Conservation (phyloP, 352 stramenopile genomes). For the Pythium rhizo-oryzae region DNA sequence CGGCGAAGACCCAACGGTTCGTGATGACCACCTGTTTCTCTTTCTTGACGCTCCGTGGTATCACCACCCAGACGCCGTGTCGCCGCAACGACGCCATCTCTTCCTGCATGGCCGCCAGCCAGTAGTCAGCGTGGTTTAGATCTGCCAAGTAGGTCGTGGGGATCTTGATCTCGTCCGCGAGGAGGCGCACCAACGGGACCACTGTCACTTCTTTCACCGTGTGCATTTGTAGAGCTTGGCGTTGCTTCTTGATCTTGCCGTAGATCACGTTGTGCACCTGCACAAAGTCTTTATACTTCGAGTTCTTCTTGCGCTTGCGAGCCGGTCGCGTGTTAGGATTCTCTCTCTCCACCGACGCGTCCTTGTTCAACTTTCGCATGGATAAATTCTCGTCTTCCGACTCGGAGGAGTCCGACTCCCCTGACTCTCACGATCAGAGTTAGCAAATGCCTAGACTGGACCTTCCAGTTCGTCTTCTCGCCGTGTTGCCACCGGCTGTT, state of each 20-base stretch:
- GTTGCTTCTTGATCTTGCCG: not conserved
- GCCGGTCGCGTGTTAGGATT: not conserved
- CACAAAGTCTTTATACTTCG: not conserved
- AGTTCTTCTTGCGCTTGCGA: not conserved
- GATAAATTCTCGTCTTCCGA: not conserved
- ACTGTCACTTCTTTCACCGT: not conserved
- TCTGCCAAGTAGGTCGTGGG: not conserved
- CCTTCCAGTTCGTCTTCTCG: not conserved
- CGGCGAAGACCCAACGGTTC: not conserved
- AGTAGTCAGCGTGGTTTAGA: not conserved
- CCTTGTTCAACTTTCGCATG: not conserved
- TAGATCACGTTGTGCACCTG: not conserved
- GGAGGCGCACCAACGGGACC: not conserved
- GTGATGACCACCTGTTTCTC: not conserved
- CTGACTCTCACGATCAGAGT: not conserved
- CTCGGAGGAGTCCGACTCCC: not conserved
- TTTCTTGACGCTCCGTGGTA: not conserved
- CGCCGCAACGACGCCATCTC: conserved; percentile 3
- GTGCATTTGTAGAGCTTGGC: not conserved
- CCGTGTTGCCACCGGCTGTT: not conserved
- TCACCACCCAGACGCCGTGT: conserved; percentile 2
- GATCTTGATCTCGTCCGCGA: not conserved
- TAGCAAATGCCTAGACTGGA: not conserved
- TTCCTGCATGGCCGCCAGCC: not conserved
- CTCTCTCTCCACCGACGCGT: not conserved